Evolutionary conservation across 352 stramenopile species (phyloP).

Genomic region (Pythium phragmiticola): DNA sequence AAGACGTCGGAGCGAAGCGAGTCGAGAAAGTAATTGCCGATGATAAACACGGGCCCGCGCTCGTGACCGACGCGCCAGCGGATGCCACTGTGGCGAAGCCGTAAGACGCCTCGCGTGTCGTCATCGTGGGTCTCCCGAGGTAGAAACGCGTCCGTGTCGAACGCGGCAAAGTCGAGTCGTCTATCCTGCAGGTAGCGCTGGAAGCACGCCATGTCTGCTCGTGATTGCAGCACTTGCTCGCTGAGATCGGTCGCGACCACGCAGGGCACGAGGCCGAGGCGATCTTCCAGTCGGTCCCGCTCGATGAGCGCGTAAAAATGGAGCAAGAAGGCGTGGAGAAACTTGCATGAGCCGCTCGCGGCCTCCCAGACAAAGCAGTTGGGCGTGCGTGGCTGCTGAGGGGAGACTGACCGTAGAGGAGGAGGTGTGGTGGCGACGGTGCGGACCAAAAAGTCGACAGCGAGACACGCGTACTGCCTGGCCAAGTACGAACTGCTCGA

Average conservation of each 20-base stretch:
- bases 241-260: constrained; percentile 75
- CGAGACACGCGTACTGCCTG: constrained; percentile 48
- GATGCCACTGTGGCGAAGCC: constrained; percentile 29
- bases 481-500: constrained; percentile 81
- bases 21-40: constrained; percentile 85
- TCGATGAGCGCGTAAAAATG: constrained; percentile 57
- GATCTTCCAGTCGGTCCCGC: constrained; percentile 20
- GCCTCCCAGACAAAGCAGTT: constrained; percentile 87
- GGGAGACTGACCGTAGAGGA: neutral
- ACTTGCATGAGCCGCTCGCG: constrained; percentile 81
- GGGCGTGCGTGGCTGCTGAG: constrained; percentile 7
- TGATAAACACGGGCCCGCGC: constrained; percentile 60
- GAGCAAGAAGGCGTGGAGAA: constrained; percentile 67
- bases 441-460: constrained; percentile 16
- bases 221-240: constrained; percentile 62
- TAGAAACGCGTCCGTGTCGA: constrained; percentile 59
- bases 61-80: constrained; percentile 48
- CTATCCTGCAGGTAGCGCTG: constrained; percentile 35
- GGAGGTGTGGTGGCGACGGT: neutral
- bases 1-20: constrained; percentile 75
- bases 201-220: constrained; percentile 62
- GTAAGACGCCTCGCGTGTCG: constrained; percentile 18
- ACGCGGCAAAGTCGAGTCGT: constrained; percentile 68
- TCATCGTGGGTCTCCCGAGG: neutral
- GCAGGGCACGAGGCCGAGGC: constrained; percentile 41